phyloP scores from a whole-genome alignment of 1,139 yeast species.

The Yamadazyma atmosphaerica region DNA sequence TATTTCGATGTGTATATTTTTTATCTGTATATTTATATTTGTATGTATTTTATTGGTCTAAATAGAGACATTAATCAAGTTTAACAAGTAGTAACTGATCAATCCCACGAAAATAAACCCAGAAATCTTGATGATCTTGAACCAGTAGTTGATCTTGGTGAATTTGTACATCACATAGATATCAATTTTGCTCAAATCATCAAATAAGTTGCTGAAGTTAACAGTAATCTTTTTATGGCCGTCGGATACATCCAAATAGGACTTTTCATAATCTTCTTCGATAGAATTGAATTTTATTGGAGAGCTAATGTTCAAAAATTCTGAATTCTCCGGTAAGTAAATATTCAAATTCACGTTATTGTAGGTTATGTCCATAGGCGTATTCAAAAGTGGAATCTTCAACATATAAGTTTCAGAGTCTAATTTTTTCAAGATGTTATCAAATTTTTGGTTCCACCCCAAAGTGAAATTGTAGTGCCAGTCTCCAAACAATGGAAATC shows the following conservation, averaged over 20 bases:
- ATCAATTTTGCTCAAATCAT: conserved; percentile 61
- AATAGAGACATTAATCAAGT: conserved; percentile 36
- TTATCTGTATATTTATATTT: neutral
- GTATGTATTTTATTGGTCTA: neutral
- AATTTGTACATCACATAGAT: conserved; percentile 65
- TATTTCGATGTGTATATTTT: neutral
- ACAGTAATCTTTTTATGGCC: conserved; percentile 84
- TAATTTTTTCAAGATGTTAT: conserved; percentile 49
- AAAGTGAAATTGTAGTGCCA: conserved; percentile 96
- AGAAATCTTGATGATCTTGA: conserved; percentile 69
- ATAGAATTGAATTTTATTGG: conserved; percentile 49
- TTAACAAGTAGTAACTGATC: conserved; percentile 54
- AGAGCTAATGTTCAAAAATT: conserved; percentile 56
- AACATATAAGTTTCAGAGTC: conserved; percentile 58
- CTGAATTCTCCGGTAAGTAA: conserved; percentile 88
- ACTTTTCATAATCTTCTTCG: conserved; percentile 45
- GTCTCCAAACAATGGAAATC: conserved; percentile 93
- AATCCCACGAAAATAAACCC: conserved; percentile 64
- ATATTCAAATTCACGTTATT: conserved; percentile 60
- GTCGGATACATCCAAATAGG: conserved; percentile 71
- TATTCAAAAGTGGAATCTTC: conserved; percentile 71
- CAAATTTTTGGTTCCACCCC: conserved; percentile 77
- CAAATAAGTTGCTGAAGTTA: conserved; percentile 63
- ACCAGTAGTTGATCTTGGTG: conserved; percentile 50
- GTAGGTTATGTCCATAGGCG: conserved; percentile 69